Conservation (phyloP, 345 rosid species). For the Streptanthus diversifolius region DNA sequence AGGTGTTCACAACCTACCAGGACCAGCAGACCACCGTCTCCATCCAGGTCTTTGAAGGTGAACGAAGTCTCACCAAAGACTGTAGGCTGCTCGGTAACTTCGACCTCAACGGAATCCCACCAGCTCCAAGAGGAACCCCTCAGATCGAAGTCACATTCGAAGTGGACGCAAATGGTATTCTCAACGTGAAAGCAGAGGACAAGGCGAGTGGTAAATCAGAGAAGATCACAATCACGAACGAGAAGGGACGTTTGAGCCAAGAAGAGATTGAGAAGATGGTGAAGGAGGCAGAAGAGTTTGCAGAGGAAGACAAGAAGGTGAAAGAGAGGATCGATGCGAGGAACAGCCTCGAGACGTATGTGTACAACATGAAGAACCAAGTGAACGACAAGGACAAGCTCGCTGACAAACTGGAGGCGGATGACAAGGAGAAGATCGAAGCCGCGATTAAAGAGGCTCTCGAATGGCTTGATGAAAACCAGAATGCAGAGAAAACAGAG, state of each 20-base stretch:
- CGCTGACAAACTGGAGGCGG: constrained; percentile 85
- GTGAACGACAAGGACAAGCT: constrained; percentile 86
- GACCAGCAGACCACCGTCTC: constrained; percentile 98
- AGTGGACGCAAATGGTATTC: constrained; percentile 92
- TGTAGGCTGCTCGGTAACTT: constrained; percentile 84
- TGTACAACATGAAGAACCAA: constrained; percentile 98
- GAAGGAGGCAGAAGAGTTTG: constrained; percentile 88
- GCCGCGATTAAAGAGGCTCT: constrained; percentile 84
- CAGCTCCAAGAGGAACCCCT: constrained; percentile 98
- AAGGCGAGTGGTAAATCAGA: constrained; percentile 85
- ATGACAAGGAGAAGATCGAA: constrained; percentile 91
- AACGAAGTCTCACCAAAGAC: constrained; percentile 96
- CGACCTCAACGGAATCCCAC: constrained; percentile 75
- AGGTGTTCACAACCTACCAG: constrained; percentile 96
- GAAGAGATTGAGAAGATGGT: constrained; percentile 97
- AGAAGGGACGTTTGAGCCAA: constrained; percentile 91
- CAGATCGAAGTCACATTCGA: constrained; percentile 97
- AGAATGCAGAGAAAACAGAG: constrained; percentile 78
- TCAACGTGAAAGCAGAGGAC: constrained; percentile 90
- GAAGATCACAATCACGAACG: constrained; percentile 94
- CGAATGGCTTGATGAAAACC: constrained; percentile 93
- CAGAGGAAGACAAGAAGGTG: constrained; percentile 94
- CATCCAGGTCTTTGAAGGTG: constrained; percentile 98
- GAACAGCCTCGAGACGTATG: constrained; percentile 78
- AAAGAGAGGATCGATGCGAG: constrained; percentile 93